These are phyloP conservation scores for Lolium perenne DNA, from an alignment of 176 grass and related monocot genomes.

Conservation along the genomic window DNA sequence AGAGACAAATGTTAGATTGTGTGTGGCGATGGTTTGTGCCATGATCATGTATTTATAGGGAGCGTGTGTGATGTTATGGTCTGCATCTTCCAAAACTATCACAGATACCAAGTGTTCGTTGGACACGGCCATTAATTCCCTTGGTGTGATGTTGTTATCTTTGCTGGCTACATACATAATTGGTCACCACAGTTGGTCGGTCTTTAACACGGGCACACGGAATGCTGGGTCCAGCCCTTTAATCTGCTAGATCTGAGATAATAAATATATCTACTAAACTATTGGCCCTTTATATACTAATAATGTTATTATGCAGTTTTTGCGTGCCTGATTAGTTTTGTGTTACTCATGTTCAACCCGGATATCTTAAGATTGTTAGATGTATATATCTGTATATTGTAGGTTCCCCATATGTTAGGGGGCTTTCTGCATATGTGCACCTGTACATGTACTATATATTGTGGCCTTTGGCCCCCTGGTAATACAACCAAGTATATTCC, in stretches of 20 bases:
- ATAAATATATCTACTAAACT: neutral
- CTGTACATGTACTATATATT: too few relatives aligned
- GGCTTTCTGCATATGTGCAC: too few relatives aligned
- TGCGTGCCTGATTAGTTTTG: neutral
- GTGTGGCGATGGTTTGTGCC: conserved; percentile 36
- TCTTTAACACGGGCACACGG: neutral
- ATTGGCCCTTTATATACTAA: conserved; percentile 11
- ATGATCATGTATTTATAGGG: conserved; percentile 49
- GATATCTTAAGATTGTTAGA: neutral
- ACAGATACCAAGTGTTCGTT: conserved; percentile 34
- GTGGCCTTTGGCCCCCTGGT: too few relatives aligned
- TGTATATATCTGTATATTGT: too few relatives aligned
- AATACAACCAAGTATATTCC: too few relatives aligned
- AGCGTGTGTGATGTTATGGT: neutral
- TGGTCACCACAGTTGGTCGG: conserved; percentile 4
- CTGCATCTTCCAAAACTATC: conserved; percentile 28
- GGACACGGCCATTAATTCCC: conserved; percentile 41
- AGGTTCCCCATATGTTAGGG: too few relatives aligned
- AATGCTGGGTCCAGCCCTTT: conserved; percentile 1
- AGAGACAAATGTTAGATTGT: conserved; percentile 26
- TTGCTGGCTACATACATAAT: conserved; percentile 34
- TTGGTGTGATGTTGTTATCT: conserved; percentile 28
- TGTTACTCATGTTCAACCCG: neutral
- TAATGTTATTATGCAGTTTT: neutral
- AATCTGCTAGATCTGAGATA: conserved; percentile 25